Evolutionary conservation across 1,284 basidiomycete genomes (phyloP).

Genomic region (Moniliophthora roreri): DNA sequence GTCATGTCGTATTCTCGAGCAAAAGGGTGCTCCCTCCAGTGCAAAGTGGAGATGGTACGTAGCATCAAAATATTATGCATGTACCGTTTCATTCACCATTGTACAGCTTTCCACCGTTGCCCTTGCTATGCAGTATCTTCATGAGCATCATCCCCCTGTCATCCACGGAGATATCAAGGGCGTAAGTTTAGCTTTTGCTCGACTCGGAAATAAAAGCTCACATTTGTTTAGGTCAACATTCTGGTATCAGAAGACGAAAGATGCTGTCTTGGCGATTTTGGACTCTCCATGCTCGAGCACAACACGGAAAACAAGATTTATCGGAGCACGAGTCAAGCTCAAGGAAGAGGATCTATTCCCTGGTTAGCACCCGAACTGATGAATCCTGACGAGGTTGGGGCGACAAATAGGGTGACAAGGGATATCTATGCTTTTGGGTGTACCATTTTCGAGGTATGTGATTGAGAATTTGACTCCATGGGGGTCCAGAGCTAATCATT

Average conservation of each 20-base stretch:
- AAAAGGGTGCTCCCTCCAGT: background rate
- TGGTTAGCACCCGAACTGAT: constrained; percentile 13
- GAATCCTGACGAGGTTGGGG: background rate
- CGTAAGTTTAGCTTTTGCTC: constrained; percentile 7
- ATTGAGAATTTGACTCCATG: too few relatives aligned
- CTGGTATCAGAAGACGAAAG: constrained; percentile 2
- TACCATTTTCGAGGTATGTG: constrained; percentile 12
- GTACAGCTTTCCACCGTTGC: constrained; percentile 13
- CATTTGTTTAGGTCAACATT: constrained; percentile 11
- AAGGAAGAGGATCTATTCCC: constrained; percentile 3
- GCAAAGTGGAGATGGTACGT: constrained; percentile 4
- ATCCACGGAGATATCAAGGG: constrained; percentile 21
- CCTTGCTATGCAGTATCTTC: constrained; percentile 17
- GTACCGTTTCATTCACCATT: too few relatives aligned
- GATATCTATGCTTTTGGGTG: constrained; percentile 14
- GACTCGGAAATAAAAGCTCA: background rate
- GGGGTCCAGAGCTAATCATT: background rate
- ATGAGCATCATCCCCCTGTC: constrained; percentile 14
- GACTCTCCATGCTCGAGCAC: constrained; percentile 7
- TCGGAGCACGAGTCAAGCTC: background rate
- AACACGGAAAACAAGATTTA: background rate
- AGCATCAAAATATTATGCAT: too few relatives aligned
- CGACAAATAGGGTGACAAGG: background rate
- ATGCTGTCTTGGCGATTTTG: constrained; percentile 14
- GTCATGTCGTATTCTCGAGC: constrained; percentile 11